Evolutionary conservation across 169 alveolate genomes (phyloP), one percentile per base, ranked within the genome.

Genomic region (Blepharisma undulans): DNA sequence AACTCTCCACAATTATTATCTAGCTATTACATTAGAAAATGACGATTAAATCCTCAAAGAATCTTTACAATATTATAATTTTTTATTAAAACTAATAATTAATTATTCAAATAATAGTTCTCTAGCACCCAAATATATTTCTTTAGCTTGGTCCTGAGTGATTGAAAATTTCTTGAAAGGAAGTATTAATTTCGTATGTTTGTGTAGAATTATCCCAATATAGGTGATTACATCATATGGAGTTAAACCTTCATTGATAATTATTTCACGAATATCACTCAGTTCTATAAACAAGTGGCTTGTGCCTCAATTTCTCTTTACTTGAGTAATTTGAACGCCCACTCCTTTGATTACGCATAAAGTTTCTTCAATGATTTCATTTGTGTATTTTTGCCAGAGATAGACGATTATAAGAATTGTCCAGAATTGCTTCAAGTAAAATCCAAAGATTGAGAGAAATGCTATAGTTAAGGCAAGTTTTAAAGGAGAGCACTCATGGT

Each of bases 291-390:
- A 82, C 7, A 82, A 74, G 19, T 60, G 33, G 18, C 36, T 36
- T 4, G 33, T 22, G 33, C 71, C 29, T 59, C 89, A 72, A 4
- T 22, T 72, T 22, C 78, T 22, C 27, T 25, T 82, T 21, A 48
- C 22, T 82, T 82, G n/a, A 22, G 74, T 82, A n/a, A 82, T 82
- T 82, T 82, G 89, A 22, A 82, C 8, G 33, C 89, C 89, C 6
- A 82, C 27, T 21, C 77, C 77, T 82, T 82, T 82, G 22, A 82
- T 82, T 30, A 82, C 76, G n/a, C 25, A 82, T 22, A 82, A 27
- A 30, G 78, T 82, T 82, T 82, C 89, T 59, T 82, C 48, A 22
- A 82, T 60, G 10, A 82, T 30, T 36, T 32, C 78, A 22, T 82
- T 34, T 25, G 61, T 27, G 10, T 72, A 72, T 25, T 79, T 79